Conservation (phyloP, 768 basidiomycete genomes). For the Coprinopsis sp. region DNA sequence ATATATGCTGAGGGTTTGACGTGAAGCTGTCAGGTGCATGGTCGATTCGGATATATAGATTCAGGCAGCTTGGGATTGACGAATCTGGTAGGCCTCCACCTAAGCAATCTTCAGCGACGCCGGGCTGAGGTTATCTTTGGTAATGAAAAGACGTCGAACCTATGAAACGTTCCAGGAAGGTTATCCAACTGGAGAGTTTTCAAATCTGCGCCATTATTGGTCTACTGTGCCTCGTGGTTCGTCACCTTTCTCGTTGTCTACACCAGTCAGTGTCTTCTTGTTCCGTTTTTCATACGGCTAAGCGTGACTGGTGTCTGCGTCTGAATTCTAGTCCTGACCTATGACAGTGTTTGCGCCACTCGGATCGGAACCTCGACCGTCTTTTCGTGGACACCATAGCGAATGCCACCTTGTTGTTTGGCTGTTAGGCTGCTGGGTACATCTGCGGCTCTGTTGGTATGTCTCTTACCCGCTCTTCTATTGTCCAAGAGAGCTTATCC, state of each 20-base stretch:
- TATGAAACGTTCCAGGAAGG: constrained; percentile 48
- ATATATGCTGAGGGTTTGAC: not conserved
- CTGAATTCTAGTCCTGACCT: constrained; percentile 56
- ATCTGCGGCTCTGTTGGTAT: constrained; percentile 53
- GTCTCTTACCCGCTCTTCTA: constrained; percentile 9
- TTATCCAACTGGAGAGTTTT: constrained; percentile 53
- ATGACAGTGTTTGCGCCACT: constrained; percentile 55
- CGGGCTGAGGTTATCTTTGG: constrained; percentile 16
- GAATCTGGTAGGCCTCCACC: constrained; percentile 38
- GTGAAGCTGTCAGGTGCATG: constrained; percentile 77
- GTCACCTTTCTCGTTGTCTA: constrained; percentile 65
- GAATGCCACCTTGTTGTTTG: constrained; percentile 61
- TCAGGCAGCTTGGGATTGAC: constrained; percentile 49
- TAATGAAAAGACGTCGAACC: constrained; percentile 51
- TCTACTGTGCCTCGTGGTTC: constrained; percentile 56
- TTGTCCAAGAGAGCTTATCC: not conserved
- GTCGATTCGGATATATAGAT: constrained; percentile 69
- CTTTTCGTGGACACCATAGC: constrained; percentile 58
- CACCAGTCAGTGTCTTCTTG: constrained; percentile 38
- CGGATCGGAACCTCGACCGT: constrained; percentile 41
- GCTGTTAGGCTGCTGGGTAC: constrained; percentile 51
- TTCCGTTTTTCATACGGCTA: not conserved
- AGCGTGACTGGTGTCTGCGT: not conserved
- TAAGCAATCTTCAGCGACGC: not conserved
- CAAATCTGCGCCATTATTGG: constrained; percentile 45